phyloP scores from a whole-genome alignment of 1,284 basidiomycete species.

The Laetiporus sulphureus region DNA sequence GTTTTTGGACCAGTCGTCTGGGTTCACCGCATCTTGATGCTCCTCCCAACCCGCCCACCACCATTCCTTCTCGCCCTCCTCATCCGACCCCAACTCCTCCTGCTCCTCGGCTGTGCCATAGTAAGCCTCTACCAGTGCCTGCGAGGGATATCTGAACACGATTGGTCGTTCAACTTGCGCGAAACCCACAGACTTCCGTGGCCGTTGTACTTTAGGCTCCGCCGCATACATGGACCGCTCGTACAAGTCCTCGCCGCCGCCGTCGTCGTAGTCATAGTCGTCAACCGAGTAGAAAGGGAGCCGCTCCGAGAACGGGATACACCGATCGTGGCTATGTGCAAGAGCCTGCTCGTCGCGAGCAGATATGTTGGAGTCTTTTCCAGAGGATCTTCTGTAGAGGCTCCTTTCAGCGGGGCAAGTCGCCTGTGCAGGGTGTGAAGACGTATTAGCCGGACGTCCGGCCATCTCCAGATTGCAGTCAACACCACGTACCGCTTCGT shows the following conservation, averaged over 20 bases:
- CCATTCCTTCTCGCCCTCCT: conserved; percentile 11
- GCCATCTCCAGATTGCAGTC: no score
- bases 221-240: neutral
- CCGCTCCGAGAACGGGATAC: conserved; percentile 16
- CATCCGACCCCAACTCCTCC: neutral
- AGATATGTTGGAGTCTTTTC: no score
- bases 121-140: conserved; percentile 13
- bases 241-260: neutral
- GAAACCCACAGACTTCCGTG: conserved; percentile 19
- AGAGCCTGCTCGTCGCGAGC: conserved; percentile 5
- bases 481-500: conserved; percentile 24
- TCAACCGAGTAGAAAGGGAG: conserved; percentile 9
- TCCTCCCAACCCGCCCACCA: conserved; percentile 23
- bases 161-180: conserved; percentile 11
- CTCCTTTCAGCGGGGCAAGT: conserved; percentile 19
- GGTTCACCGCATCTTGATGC: conserved; percentile 9
- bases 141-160: conserved; percentile 20
- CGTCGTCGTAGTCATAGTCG: neutral
- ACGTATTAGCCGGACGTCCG: no score
- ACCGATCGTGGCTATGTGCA: conserved; percentile 17
- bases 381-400: no score
- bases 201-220: neutral
- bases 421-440: no score
- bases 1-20: no score
- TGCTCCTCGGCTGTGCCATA: conserved; percentile 8